phyloP scores from a whole-genome alignment of 441 rosid species.

The Erysimum cheiri region DNA sequence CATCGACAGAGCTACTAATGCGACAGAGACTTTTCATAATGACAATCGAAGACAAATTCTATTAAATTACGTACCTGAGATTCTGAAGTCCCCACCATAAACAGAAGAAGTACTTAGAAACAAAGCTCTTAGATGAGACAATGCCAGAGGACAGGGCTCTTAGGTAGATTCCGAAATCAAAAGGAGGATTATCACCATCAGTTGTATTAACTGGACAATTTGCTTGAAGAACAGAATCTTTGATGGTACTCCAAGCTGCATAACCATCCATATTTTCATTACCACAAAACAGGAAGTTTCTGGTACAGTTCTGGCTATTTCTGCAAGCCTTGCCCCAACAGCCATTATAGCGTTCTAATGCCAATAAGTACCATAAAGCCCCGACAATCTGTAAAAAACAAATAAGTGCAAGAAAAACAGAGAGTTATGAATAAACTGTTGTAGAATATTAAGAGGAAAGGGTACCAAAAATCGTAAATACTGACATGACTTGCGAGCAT shows the following conservation, averaged over 20 bases:
- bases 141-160: conserved; percentile 76
- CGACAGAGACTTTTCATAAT: background rate
- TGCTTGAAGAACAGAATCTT: conserved; percentile 43
- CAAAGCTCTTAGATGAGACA: conserved; percentile 70
- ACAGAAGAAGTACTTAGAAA: conserved; percentile 83
- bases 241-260: conserved; percentile 52
- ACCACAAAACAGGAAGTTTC: conserved; percentile 75
- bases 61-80: conserved; percentile 61
- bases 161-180: conserved; percentile 80
- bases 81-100: conserved; percentile 99
- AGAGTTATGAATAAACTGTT: conserved; percentile 18
- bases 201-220: conserved; percentile 49
- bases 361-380: conserved; percentile 92
- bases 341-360: conserved; percentile 79
- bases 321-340: conserved; percentile 79
- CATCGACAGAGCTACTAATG: conserved; percentile 28
- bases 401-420: too few relatives aligned
- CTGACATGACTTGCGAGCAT: conserved; percentile 99
- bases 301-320: conserved; percentile 43
- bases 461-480: conserved; percentile 9
- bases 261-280: conserved; percentile 59
- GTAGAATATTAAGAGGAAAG: background rate
- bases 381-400: conserved; percentile 99
- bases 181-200: conserved; percentile 51
- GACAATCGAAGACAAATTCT: background rate